phyloP scores from a whole-genome alignment of 169 alveolate species.

The Plasmodium blacklocki region DNA sequence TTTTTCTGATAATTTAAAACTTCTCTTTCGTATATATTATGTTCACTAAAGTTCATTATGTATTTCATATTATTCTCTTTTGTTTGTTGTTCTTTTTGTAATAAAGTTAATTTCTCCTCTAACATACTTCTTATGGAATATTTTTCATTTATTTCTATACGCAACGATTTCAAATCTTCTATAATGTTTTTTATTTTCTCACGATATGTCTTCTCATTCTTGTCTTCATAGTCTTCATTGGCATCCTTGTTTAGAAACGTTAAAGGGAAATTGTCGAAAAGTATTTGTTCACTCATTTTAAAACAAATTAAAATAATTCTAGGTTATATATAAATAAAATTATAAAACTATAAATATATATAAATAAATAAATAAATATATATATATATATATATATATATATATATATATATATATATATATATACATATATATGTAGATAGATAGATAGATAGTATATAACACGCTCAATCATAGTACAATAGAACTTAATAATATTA shows the following conservation, averaged over 20 bases:
- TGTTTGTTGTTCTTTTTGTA: conserved; percentile 58
- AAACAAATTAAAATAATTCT: too few relatives aligned
- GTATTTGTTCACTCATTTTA: conserved; percentile 53
- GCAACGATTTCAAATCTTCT: conserved; percentile 20
- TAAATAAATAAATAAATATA: too few relatives aligned
- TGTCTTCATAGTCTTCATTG: conserved; percentile 30
- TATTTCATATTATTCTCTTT: conserved; percentile 55
- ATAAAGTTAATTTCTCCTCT: conserved; percentile 49
- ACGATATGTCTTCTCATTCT: conserved; percentile 46
- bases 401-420: too few relatives aligned
- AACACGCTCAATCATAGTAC: too few relatives aligned
- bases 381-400: too few relatives aligned
- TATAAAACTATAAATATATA: too few relatives aligned
- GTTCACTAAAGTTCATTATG: conserved; percentile 40
- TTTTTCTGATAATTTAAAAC: conserved; percentile 10
- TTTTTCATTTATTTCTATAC: conserved; percentile 70
- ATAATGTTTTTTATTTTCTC: conserved; percentile 29
- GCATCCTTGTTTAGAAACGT: conserved; percentile 47
- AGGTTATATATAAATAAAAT: too few relatives aligned
- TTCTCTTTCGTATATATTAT: conserved; percentile 59
- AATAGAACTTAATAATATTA: too few relatives aligned
- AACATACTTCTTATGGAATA: conserved; percentile 28
- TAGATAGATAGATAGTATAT: too few relatives aligned
- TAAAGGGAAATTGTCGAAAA: conserved; percentile 64
- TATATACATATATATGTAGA: too few relatives aligned